These are phyloP conservation scores for Cyclospora cayetanensis DNA, from an alignment of 169 alveolate species.

Conservation along the genomic window DNA sequence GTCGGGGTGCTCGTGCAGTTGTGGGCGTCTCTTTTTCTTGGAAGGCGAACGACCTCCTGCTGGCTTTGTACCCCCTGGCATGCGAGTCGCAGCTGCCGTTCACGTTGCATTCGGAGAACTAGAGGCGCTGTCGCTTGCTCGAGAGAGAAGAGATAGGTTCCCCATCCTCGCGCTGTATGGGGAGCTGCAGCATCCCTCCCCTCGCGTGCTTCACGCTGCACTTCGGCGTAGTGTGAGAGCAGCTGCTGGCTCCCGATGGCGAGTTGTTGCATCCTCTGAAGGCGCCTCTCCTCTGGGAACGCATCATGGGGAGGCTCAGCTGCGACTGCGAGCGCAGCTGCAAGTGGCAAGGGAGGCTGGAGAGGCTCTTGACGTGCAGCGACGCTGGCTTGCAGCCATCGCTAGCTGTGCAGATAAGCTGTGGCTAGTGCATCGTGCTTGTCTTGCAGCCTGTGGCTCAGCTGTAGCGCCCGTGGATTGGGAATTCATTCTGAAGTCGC, in stretches of 20 bases:
- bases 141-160: neutral
- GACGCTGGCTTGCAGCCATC: neutral
- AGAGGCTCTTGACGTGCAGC: slow-evolving; percentile 12
- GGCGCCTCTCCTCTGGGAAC: neutral
- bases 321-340: slow-evolving; percentile 44
- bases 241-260: neutral
- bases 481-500: too few relatives aligned
- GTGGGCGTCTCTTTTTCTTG: slow-evolving; percentile 11
- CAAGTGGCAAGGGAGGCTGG: slow-evolving; percentile 43
- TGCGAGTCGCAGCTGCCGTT: slow-evolving; percentile 49
- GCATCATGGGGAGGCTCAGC: neutral
- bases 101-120: neutral
- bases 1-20: neutral
- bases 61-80: neutral
- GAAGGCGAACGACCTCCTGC: neutral
- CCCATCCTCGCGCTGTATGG: slow-evolving; percentile 29
- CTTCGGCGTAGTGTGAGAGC: slow-evolving; percentile 33
- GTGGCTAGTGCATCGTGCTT: slow-evolving; percentile 7
- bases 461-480: neutral
- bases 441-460: slow-evolving; percentile 45
- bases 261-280: neutral
- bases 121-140: neutral
- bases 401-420: slow-evolving; percentile 1
- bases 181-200: slow-evolving; percentile 44
- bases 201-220: slow-evolving; percentile 48